Evolutionary conservation across 1,284 basidiomycete genomes (phyloP), one percentile per base, ranked within the genome.

Genomic region (Mrakiaceae sp.): DNA sequence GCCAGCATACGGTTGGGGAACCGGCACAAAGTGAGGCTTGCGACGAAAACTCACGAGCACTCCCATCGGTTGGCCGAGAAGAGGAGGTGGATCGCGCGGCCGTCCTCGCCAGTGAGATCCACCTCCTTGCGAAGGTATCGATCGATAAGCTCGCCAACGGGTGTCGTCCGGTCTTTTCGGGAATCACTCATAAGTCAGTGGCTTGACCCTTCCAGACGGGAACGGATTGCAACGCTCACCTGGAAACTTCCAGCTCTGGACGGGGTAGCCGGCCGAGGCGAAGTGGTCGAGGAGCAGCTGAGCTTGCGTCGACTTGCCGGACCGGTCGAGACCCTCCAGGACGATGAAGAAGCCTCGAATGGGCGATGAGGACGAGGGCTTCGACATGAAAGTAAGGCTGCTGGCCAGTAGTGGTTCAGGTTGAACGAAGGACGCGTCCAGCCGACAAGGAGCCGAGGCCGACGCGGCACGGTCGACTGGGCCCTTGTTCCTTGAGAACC

Each of bases 31-130:
- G 27, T 27, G 27, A 27, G 27, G 27, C 27, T 27, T 27, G 54
- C 57, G 52, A 66, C 57, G 8, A 53, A 43, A 0, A 82, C 85
- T 73, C 70, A 94, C 88, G 86, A 86, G 69, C 87, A 81, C 75
- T 98, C 95, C 95, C 96, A 98, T 39, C 95, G 84, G 74, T 98
- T 99, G 1, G 94, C 95, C 58, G 90, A 87, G 79, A 98, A 98
- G 64, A 99, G 83, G 1, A 98, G 83, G 73, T 98, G 95, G 64
- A 98, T 87, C 2, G 88, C 88, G 69, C 82, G 87, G 77, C 98
- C 92, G 74, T 96, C 90, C 62, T 90, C 8, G 86, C 82, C 66
- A 87, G 77, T 16, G 87, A 88, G 63, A 84, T 71, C 49, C 7
- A 64, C 59, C 16, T 67, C 63, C 54, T 62, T 65, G 11, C 63